Conservation (phyloP, 345 rosid genomes). For the Psidium friedrichsthalianum region DNA sequence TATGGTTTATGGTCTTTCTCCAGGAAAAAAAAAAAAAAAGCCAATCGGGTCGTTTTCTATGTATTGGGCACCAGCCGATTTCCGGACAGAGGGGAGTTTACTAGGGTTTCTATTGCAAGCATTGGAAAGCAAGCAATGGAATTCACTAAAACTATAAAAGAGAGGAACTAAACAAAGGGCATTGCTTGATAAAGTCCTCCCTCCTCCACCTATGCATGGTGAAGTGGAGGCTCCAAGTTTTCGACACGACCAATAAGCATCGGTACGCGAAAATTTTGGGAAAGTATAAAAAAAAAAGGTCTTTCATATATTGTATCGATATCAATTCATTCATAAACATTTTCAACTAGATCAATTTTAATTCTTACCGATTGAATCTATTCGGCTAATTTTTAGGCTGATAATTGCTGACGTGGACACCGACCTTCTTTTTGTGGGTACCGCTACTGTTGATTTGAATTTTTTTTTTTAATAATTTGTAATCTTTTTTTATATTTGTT, state of each 20-base stretch:
- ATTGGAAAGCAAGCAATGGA: neutral
- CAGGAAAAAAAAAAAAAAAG: neutral
- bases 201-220: neutral
- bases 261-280: too few species aligned
- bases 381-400: too few species aligned
- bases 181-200: neutral
- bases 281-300: too few species aligned
- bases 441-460: too few species aligned
- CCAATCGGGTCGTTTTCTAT: neutral
- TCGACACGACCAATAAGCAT: neutral
- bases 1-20: neutral
- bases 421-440: too few species aligned
- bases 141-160: neutral
- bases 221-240: neutral
- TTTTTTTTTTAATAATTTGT: too few species aligned
- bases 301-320: too few species aligned
- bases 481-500: too few species aligned
- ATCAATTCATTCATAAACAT: too few species aligned
- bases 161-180: neutral
- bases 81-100: neutral
- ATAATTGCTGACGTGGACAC: too few species aligned
- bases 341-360: too few species aligned
- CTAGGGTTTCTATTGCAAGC: neutral
- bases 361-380: too few species aligned
- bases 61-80: neutral